phyloP scores from a whole-genome alignment of 352 stramenopile genomes.

The Phytophthora crassamura region DNA sequence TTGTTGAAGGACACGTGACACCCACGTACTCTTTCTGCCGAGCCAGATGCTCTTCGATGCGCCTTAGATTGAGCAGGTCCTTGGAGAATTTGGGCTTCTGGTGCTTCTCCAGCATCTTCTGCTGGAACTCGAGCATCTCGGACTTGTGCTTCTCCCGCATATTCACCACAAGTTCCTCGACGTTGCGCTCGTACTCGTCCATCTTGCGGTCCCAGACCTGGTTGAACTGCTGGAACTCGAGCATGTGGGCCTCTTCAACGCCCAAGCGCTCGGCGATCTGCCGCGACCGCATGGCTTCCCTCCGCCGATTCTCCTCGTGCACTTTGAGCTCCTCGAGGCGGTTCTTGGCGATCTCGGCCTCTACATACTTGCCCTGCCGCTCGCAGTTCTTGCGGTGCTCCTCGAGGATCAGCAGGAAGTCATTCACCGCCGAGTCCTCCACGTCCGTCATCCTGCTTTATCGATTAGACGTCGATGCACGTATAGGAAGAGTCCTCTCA shows the following conservation, averaged over 20 bases:
- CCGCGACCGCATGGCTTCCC: conserved; percentile 95
- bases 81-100: conserved; percentile 94
- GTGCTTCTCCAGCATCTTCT: conserved; percentile 92
- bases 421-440: conserved; percentile 67
- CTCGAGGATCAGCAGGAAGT: conserved; percentile 92
- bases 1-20: not conserved
- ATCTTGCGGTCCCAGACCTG: conserved; percentile 97
- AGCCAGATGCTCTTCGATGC: conserved; percentile 94
- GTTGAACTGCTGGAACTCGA: conserved; percentile 99
- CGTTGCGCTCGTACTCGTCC: conserved; percentile 94
- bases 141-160: conserved; percentile 92
- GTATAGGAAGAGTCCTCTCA: conserved; percentile 2
- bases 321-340: conserved; percentile 96
- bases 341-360: conserved; percentile 97
- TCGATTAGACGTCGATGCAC: conserved; percentile 8
- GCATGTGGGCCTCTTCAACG: conserved; percentile 97
- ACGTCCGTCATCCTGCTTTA: conserved; percentile 56
- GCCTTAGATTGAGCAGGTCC: conserved; percentile 93
- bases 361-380: conserved; percentile 93
- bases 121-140: conserved; percentile 94
- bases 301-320: conserved; percentile 95
- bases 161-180: conserved; percentile 88
- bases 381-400: conserved; percentile 98
- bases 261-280: conserved; percentile 95
- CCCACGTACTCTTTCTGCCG: conserved; percentile 84